Evolutionary conservation across 2,329 filamentous ascomycete genomes (phyloP).

Genomic region (Sarocladium oryzae): DNA sequence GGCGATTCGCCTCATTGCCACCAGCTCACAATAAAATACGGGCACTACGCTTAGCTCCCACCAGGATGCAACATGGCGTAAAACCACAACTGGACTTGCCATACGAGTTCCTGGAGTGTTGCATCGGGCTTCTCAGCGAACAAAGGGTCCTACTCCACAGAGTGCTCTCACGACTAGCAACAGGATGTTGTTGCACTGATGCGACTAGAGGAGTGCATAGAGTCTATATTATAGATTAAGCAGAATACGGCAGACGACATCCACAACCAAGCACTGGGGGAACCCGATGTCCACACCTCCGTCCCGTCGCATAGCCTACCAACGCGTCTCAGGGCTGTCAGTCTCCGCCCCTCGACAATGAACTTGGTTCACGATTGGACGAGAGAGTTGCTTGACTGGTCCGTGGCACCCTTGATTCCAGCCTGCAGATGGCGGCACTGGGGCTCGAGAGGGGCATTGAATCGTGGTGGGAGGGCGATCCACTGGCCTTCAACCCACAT

Average conservation of each 20-base stretch:
- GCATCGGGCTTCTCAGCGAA: too few species aligned
- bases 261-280: not conserved
- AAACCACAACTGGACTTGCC: too few species aligned
- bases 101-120: too few species aligned
- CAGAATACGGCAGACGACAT: not conserved
- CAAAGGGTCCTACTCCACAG: not conserved
- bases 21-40: too few species aligned
- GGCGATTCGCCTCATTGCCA: too few species aligned
- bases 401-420: slow-evolving; percentile 1
- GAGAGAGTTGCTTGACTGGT: slow-evolving; percentile 4
- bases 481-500: not conserved
- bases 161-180: not conserved
- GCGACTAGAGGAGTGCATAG: too few species aligned
- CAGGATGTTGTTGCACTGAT: too few species aligned
- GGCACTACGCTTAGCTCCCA: too few species aligned
- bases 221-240: not conserved
- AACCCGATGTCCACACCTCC: not conserved
- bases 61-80: too few species aligned
- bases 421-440: slow-evolving; percentile 3
- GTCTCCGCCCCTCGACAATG: not conserved
- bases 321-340: not conserved
- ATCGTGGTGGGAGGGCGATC: not conserved
- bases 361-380: not conserved
- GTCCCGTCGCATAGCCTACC: slow-evolving; percentile 7
- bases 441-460: not conserved